Evolutionary conservation across 495 filamentous ascomycete genomes (phyloP).

Genomic region (Cercophora sp.): DNA sequence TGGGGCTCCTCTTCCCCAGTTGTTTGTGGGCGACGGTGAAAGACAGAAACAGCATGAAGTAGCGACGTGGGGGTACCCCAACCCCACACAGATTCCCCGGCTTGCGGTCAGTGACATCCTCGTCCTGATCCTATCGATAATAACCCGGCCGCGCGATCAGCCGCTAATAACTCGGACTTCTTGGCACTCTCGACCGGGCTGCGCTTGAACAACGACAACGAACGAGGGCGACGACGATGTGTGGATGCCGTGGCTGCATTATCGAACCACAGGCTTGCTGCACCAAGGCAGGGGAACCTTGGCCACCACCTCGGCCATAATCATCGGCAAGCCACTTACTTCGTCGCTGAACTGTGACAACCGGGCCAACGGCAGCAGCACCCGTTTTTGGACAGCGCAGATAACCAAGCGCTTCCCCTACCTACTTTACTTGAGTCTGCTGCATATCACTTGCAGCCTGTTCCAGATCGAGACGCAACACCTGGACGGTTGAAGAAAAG

Average conservation of each 20-base stretch:
- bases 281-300: not conserved
- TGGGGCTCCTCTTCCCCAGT: too few relatives aligned
- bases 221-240: not conserved
- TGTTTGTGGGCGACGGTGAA: not conserved
- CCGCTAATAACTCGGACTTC: conserved; percentile 3
- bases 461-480: not conserved
- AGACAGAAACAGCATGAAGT: conserved; percentile 9
- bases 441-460: not conserved
- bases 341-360: not conserved
- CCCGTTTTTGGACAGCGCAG: too few relatives aligned
- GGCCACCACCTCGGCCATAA: too few relatives aligned
- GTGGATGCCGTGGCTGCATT: not conserved
- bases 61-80: conserved; percentile 14
- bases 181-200: conserved; percentile 2
- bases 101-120: too few relatives aligned
- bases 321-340: too few relatives aligned
- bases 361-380: not conserved
- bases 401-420: not conserved
- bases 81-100: conserved; percentile 9
- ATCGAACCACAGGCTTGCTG: not conserved
- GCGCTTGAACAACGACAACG: not conserved
- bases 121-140: conserved; percentile 7
- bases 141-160: conserved; percentile 1
- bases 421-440: not conserved
- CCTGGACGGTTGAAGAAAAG: too few relatives aligned